Evolutionary conservation across 257 asterid species (phyloP).

Genomic region (Parsonsia alboflavescens): DNA sequence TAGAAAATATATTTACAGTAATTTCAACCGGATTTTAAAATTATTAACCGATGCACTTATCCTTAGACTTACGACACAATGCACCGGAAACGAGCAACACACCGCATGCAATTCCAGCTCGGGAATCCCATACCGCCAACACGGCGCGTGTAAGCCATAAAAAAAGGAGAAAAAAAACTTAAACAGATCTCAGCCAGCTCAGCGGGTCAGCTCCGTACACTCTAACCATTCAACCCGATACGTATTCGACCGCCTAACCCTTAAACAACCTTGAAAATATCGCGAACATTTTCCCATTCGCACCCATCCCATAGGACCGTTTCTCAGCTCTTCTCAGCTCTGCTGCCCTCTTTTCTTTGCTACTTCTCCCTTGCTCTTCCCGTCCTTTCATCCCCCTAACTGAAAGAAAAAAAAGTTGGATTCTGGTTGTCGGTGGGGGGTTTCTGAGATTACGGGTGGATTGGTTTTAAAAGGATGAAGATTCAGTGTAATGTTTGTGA

Average conservation of each 20-base stretch:
- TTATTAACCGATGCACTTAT: too few species aligned
- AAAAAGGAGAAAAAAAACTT: neutral
- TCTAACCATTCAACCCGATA: constrained; percentile 13
- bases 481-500: constrained; percentile 86
- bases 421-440: neutral
- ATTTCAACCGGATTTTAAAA: too few species aligned
- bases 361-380: neutral
- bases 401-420: too few species aligned
- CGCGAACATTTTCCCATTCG: neutral
- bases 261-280: constrained; percentile 11
- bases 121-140: neutral
- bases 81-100: too few species aligned
- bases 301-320: neutral
- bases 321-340: neutral
- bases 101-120: too few species aligned
- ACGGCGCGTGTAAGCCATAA: constrained; percentile 8
- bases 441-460: neutral
- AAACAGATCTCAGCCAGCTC: constrained; percentile 9
- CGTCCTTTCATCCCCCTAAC: too few species aligned
- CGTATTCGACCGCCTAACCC: constrained; percentile 21
- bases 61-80: too few species aligned
- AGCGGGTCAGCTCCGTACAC: constrained; percentile 23
- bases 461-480: constrained; percentile 42
- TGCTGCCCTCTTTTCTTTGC: neutral
- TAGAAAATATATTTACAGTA: too few species aligned